Conservation (phyloP, 176 grass and related monocot genomes). For the Oryza glaberrima region DNA sequence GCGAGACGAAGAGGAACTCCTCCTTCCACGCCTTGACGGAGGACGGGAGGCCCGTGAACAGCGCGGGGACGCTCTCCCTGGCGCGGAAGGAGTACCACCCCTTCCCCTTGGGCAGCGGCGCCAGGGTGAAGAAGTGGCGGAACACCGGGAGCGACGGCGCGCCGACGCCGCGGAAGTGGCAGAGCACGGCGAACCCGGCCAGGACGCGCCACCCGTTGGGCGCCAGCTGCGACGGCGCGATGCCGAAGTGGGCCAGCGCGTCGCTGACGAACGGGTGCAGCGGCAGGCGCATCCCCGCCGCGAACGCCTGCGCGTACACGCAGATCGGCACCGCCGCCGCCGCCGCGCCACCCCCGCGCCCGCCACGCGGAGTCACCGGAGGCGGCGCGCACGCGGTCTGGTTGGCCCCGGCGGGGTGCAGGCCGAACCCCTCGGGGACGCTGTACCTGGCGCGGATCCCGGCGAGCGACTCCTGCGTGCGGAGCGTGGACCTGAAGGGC, state of each 20-base stretch:
- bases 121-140: constrained; percentile 42
- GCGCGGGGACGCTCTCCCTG: constrained; percentile 37
- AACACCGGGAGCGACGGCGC: constrained; percentile 42
- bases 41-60: constrained; percentile 38
- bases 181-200: constrained; percentile 44
- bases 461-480: constrained; percentile 39
- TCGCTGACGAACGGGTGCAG: constrained; percentile 46
- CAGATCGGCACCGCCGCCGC: constrained; percentile 31
- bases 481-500: constrained; percentile 42
- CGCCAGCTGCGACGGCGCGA: constrained; percentile 49
- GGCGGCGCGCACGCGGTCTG: constrained; percentile 34
- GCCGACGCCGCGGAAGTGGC: constrained; percentile 44
- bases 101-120: constrained; percentile 44
- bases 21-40: constrained; percentile 53
- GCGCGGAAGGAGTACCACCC: constrained; percentile 48
- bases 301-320: constrained; percentile 41
- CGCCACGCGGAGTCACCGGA: background rate
- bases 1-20: constrained; percentile 47
- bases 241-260: constrained; percentile 46
- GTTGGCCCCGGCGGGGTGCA: constrained; percentile 19
- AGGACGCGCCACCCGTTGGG: constrained; percentile 55
- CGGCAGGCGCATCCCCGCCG: constrained; percentile 45
- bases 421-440: constrained; percentile 48
- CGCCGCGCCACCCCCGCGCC: background rate
- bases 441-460: constrained; percentile 36